phyloP scores from a whole-genome alignment of 108 stramenopile species.

The Pseudonitzschia pungens region DNA sequence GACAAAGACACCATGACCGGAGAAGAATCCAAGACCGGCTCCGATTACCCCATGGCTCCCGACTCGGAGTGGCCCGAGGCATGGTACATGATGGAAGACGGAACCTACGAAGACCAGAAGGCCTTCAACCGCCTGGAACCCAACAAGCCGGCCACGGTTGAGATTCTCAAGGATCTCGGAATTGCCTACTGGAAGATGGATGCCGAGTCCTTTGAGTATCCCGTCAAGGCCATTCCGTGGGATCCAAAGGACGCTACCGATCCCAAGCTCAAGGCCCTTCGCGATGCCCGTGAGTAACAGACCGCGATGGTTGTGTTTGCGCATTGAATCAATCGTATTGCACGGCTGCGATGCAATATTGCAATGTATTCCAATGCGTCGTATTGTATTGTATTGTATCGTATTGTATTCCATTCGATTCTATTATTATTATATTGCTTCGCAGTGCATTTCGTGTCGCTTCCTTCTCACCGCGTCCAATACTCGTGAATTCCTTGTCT shows the following conservation, averaged over 20 bases:
- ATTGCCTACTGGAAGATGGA: slow-evolving; percentile 88
- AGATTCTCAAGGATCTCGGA: slow-evolving; percentile 55
- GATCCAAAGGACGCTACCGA: slow-evolving; percentile 81
- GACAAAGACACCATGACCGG: background rate
- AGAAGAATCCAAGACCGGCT: background rate
- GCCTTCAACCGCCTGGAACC: slow-evolving; percentile 59
- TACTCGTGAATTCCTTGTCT: no score
- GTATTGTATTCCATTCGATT: no score
- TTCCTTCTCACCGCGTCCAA: no score
- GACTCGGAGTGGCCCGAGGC: slow-evolving; percentile 27
- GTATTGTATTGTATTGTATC: no score
- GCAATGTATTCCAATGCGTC: no score
- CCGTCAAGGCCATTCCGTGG: slow-evolving; percentile 80
- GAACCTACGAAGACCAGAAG: slow-evolving; percentile 65
- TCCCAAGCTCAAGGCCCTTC: slow-evolving; percentile 62
- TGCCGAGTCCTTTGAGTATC: slow-evolving; percentile 68
- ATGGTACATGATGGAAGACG: slow-evolving; percentile 72
- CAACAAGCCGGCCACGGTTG: slow-evolving; percentile 65
- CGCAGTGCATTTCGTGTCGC: no score
- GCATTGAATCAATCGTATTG: background rate
- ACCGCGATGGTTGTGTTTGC: background rate
- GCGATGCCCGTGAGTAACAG: slow-evolving; percentile 46
- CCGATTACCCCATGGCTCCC: slow-evolving; percentile 1
- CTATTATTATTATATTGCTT: no score
- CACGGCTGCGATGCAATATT: no score